Evolutionary conservation across 2,329 filamentous ascomycete species (phyloP).

Genomic region (Xylaria sp.): DNA sequence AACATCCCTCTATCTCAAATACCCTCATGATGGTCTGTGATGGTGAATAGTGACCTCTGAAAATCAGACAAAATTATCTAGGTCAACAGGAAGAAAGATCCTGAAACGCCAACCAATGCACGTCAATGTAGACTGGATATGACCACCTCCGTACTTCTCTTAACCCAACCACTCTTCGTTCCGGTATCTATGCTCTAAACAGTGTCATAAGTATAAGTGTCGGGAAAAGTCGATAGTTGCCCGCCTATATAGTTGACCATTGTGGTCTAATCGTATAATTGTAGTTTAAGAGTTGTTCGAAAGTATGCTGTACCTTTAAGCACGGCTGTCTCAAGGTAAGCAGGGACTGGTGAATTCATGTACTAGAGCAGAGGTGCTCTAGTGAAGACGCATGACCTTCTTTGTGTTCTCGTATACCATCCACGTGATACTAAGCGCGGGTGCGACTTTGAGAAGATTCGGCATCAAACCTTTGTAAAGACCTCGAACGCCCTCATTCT

Average conservation of each 20-base stretch:
- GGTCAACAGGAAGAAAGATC: constrained; percentile 29
- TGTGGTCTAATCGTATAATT: constrained; percentile 24
- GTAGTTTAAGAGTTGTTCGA: constrained; percentile 9
- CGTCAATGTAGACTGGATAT: constrained; percentile 34
- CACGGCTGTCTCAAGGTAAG: background rate
- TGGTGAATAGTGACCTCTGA: constrained; percentile 23
- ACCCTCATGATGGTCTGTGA: constrained; percentile 9
- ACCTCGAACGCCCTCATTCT: constrained; percentile 84
- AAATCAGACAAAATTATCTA: constrained; percentile 34
- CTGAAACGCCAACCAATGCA: constrained; percentile 42
- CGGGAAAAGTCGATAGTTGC: constrained; percentile 21
- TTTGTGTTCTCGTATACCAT: constrained; percentile 94
- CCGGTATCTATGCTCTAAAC: constrained; percentile 37
- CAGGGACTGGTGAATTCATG: background rate
- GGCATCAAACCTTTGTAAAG: constrained; percentile 96
- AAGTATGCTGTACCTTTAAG: background rate
- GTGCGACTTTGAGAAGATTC: constrained; percentile 95
- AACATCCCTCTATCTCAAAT: constrained; percentile 26
- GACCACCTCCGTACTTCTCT: constrained; percentile 20
- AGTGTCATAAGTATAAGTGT: constrained; percentile 22
- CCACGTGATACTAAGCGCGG: constrained; percentile 94
- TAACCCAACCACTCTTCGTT: constrained; percentile 17
- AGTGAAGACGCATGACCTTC: constrained; percentile 69
- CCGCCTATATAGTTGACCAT: constrained; percentile 5
- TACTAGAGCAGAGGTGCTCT: constrained; percentile 18